phyloP scores from a whole-genome alignment of 352 stramenopile genomes.

The Phytophthora pluvialis region DNA sequence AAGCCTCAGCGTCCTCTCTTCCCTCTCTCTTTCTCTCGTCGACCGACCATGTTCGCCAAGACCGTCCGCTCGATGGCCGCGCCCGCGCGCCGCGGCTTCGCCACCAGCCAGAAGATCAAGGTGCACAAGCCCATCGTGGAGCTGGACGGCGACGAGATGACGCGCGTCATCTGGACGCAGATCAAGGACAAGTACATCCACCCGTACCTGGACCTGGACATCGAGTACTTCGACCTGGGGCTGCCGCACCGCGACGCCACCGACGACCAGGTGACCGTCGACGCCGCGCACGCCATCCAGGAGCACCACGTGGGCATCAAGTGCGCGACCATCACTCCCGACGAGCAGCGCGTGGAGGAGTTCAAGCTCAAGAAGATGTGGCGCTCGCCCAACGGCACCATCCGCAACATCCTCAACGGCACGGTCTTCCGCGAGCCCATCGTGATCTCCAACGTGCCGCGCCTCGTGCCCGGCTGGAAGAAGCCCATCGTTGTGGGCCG shows the following conservation, averaged over 20 bases:
- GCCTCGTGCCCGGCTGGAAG: slow-evolving; percentile 78
- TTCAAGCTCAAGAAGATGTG: slow-evolving; percentile 82
- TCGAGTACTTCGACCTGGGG: slow-evolving; percentile 84
- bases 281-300: slow-evolving; percentile 77
- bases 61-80: slow-evolving; percentile 47
- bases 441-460: slow-evolving; percentile 80
- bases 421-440: slow-evolving; percentile 88
- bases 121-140: slow-evolving; percentile 82
- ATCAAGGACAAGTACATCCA: slow-evolving; percentile 81
- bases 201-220: slow-evolving; percentile 79
- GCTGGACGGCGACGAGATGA: slow-evolving; percentile 86
- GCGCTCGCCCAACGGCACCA: slow-evolving; percentile 76
- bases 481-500: slow-evolving; percentile 82
- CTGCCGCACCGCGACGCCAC: slow-evolving; percentile 77
- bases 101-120: slow-evolving; percentile 67
- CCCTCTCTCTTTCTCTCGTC: background rate
- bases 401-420: slow-evolving; percentile 84
- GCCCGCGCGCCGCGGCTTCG: slow-evolving; percentile 44
- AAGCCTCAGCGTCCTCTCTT: slow-evolving; percentile 7
- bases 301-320: slow-evolving; percentile 81
- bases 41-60: slow-evolving; percentile 56
- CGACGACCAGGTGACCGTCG: slow-evolving; percentile 81
- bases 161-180: slow-evolving; percentile 66
- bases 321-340: slow-evolving; percentile 86
- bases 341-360: slow-evolving; percentile 81